Base-by-base conservation (phyloP, 2,329 filamentous ascomycete species). In the Penicillium paneum region DNA sequence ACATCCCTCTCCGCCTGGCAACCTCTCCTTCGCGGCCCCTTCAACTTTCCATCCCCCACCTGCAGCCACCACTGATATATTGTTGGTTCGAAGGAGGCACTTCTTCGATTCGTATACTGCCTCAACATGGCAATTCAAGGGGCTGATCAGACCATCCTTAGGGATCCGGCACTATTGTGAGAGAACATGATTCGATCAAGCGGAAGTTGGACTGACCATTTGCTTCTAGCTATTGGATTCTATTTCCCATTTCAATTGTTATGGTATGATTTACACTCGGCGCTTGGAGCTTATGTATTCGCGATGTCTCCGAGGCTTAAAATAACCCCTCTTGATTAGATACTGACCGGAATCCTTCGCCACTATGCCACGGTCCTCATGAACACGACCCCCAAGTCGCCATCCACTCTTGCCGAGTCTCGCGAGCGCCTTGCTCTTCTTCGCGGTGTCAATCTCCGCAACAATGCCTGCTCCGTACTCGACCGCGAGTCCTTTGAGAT, bases 101-200 rank as follows among this genome's bases (percentile, higher is more conserved):
- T 26, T 35, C 32, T 40, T 19, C 36, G 44, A 49, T 46, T 40
- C 38, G 36, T 42, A 49, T 43, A 52, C 36, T 45, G 49, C 44
- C 43, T 54, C 61, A 69, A 78, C 61, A 97, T 97, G 93, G 88
- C 89, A 67, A 87, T 75, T 54, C 74, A 94, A 78, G 81, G 88
- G 63, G 83, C 89, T 63, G 87, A 90, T 65, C 94, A 99, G 81
- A 94, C 91, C 80, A 97, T 99, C 84, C 89, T 96, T 79, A 79
- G 94, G 84, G 95, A 99, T 88, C 93, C 94, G 70, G 92, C 96
- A 77, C 82, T 99, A 63, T 96, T 99, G 94, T 97, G 80, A 71
- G 90, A 62, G 26, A 34, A 29, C 43, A 31, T 28, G 26, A 47
- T 49, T 28, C 44, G 52, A 28, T 39, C n/a, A 28, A 52, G 32